Conservation (phyloP, 148 eudicot species). For the Amaranthus palmeri region DNA sequence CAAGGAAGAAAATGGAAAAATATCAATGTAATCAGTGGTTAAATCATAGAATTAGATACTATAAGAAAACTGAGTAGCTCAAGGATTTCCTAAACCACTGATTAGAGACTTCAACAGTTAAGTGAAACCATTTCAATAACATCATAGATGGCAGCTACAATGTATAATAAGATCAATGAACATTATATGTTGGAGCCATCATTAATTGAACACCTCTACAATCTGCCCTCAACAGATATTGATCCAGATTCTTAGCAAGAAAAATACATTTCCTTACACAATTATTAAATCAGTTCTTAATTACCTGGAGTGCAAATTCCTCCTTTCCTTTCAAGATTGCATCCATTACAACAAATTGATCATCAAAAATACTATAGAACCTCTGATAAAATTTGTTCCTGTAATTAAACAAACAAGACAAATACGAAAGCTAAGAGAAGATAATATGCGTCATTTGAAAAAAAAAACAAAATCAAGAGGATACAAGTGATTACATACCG, state of each 20-base stretch:
- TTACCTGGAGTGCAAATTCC: slow-evolving; percentile 77
- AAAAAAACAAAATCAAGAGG: slow-evolving; percentile 4
- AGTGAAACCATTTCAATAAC: background rate
- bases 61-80: background rate
- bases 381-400: slow-evolving; percentile 71
- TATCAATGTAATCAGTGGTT: background rate
- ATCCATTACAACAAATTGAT: slow-evolving; percentile 74
- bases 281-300: slow-evolving; percentile 4
- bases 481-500: slow-evolving; percentile 30
- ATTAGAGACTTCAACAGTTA: background rate
- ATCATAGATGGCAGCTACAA: background rate
- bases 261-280: slow-evolving; percentile 3
- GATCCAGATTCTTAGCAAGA: background rate
- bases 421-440: slow-evolving; percentile 6
- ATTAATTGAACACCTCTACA: background rate
- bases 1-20: background rate
- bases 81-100: background rate
- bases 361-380: slow-evolving; percentile 77
- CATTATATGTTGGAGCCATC: background rate
- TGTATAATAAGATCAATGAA: too few species aligned
- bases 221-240: background rate
- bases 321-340: slow-evolving; percentile 78
- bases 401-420: slow-evolving; percentile 14
- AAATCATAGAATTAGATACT: background rate
- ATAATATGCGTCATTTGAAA: background rate